Evolutionary conservation across 2,329 filamentous ascomycete species (phyloP), one percentile per base, ranked within the genome.

Genomic region (Colletotrichum incanum): DNA sequence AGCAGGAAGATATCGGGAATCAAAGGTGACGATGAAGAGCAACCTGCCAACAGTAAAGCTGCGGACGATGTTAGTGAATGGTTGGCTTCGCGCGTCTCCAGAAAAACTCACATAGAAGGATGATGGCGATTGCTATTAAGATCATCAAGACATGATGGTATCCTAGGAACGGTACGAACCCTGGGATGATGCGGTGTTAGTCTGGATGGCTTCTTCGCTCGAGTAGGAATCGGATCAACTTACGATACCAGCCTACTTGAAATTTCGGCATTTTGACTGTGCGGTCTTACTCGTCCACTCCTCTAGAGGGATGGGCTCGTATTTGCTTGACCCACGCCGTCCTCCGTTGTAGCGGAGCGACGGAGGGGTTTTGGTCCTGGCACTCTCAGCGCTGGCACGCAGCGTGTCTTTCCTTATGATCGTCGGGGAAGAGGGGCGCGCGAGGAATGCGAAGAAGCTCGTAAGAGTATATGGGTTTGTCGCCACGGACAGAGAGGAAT

Each of bases 1-100:
- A 99, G 94, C 76, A 99, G 91, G 88, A 98, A 99, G 83, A 99
- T 98, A 80, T 92, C 92, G 34, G 96, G 96, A 77, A 99, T 98
- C 67, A 97, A 87, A 2, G 96, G 96, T 63, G 96, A 98, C 50
- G 96, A 98, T 12, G 96, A 98, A 5, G 96, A 98, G 84, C 96
- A 99, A 78, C 96, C 96, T 79, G 96, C 96, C 76, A 99, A 87
- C 78, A 99, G 86, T 75, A 99, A 90, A 77, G 96, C 95, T 98
- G 78, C 45, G 63, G 34, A 56, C n/a, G 41, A 5, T 18, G 47
- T 61, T 47, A 68, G 70, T 64, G 26, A 6, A 55, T 16, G 23
- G 37, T n/a, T 37, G 58, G 20, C 31, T 23, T 26, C 37, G 16
- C 34, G 14, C 14, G 5, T 9, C 20, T 28, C 16, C 14, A 41